Conservation (phyloP, 2,329 filamentous ascomycete species). For the Hirsutella minnesotensis region DNA sequence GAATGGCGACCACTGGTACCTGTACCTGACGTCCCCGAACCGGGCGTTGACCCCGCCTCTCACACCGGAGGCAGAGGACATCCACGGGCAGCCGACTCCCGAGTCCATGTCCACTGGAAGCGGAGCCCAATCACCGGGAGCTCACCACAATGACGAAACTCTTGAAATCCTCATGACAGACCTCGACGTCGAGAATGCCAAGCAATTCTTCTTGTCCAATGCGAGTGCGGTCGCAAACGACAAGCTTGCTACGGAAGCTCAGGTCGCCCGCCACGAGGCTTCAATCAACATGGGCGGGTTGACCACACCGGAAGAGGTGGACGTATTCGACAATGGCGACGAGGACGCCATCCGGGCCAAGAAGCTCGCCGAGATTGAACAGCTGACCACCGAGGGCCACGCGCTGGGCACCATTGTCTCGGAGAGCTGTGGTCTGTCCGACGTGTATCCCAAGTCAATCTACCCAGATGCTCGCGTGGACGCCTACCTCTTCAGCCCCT, state of each 20-base stretch:
- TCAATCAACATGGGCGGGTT: conserved; percentile 48
- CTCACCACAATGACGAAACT: conserved; percentile 59
- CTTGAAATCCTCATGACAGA: conserved; percentile 64
- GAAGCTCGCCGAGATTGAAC: conserved; percentile 50
- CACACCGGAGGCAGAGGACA: conserved; percentile 51
- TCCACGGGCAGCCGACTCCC: conserved; percentile 21
- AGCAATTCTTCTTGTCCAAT: conserved; percentile 56
- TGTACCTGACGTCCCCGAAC: conserved; percentile 88
- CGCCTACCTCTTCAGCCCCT: conserved; percentile 91
- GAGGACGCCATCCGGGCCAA: conserved; percentile 42
- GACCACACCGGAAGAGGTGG: conserved; percentile 50
- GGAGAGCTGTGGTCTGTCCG: conserved; percentile 75
- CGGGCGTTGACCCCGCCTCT: conserved; percentile 69
- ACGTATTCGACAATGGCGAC: conserved; percentile 66
- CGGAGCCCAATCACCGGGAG: conserved; percentile 26
- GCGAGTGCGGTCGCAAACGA: conserved; percentile 85
- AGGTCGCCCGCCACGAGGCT: conserved; percentile 48
- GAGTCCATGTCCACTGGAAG: conserved; percentile 41
- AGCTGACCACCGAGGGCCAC: conserved; percentile 85
- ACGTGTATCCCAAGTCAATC: conserved; percentile 74
- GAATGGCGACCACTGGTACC: conserved; percentile 99
- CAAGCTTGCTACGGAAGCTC: conserved; percentile 58
- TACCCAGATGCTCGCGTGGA: conserved; percentile 93
- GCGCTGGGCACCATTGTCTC: conserved; percentile 87
- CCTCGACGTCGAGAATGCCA: conserved; percentile 54